These are phyloP conservation scores for Trichoderma cornu-damae DNA, from an alignment of 2,329 filamentous ascomycete species.

Conservation along the genomic window DNA sequence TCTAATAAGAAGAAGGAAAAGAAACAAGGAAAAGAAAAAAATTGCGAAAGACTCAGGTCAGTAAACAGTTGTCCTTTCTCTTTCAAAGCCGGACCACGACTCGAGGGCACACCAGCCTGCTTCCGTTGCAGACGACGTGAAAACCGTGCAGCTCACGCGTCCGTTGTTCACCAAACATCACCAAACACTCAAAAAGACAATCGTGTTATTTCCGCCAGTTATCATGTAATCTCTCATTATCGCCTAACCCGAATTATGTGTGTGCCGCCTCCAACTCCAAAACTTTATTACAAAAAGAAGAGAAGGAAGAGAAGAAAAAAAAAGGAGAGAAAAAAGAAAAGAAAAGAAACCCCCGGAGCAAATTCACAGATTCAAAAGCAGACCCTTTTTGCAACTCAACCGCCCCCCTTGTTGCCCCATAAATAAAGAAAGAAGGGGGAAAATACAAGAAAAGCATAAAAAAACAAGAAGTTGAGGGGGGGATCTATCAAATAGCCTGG, in stretches of 20 bases:
- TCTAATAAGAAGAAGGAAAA: too few species aligned
- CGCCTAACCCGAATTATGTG: constrained; percentile 1
- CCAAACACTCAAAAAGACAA: neutral
- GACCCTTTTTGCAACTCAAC: constrained; percentile 10
- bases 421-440: neutral
- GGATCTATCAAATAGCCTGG: neutral
- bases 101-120: too few species aligned
- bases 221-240: constrained; percentile 6
- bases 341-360: neutral
- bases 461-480: neutral
- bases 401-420: neutral
- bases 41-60: too few species aligned
- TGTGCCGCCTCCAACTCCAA: constrained; percentile 4
- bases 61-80: too few species aligned
- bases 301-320: neutral
- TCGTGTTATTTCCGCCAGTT: neutral
- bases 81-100: too few species aligned
- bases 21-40: too few species aligned
- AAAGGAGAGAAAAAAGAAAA: neutral
- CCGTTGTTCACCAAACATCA: too few species aligned
- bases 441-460: neutral
- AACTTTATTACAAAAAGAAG: neutral
- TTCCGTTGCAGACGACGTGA: too few species aligned
- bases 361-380: constrained; percentile 3
- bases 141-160: too few species aligned